Evolutionary conservation across 2,329 filamentous ascomycete species (phyloP), one percentile per base, ranked within the genome.

Genomic region (Scytalidium sp.): DNA sequence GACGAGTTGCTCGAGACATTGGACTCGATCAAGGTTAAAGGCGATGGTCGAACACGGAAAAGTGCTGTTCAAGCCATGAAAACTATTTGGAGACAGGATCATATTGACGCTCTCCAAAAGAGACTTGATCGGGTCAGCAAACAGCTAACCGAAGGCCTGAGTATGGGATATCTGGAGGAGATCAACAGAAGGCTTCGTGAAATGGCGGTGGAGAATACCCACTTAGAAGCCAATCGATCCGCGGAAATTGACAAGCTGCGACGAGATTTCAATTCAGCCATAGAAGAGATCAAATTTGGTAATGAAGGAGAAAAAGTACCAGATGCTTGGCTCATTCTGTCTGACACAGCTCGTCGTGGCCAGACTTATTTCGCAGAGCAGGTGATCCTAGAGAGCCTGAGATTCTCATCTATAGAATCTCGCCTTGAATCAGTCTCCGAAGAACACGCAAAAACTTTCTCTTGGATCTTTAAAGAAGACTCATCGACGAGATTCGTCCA

Each of bases 371-470:
- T n/a, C n/a, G n/a, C n/a, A n/a, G n/a, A n/a, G n/a, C n/a, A n/a
- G n/a, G n/a, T n/a, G n/a, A 46, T 46, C 13, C 32, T 39, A 19
- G 19, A 46, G 19, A 17, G 13, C 17, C 39, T 42, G 19, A 41
- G 36, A 17, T 47, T 47, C 17, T 7, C 13, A 11, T 25, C 25
- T 27, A 47, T 47, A 13, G 32, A 41, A 5, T 9, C n/a, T n/a
- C 42, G 47, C 19, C 47, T 45, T 1, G 29, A 41, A 29, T 9
- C 23, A 11, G 23, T 50, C 10, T 20, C 3, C 2, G n/a, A 36
- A n/a, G 42, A 19, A 15, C 47, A 50, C 29, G 15, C n/a, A 9
- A 19, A 45, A 2, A 50, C 47, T 4, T 50, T 50, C 22, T 41
- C 29, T 8, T 50, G 47, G 47, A 42, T 50, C 17, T 46, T 45